These are phyloP conservation scores for Trichoderma erinaceum DNA, from an alignment of 495 filamentous ascomycete species.

Conservation along the genomic window DNA sequence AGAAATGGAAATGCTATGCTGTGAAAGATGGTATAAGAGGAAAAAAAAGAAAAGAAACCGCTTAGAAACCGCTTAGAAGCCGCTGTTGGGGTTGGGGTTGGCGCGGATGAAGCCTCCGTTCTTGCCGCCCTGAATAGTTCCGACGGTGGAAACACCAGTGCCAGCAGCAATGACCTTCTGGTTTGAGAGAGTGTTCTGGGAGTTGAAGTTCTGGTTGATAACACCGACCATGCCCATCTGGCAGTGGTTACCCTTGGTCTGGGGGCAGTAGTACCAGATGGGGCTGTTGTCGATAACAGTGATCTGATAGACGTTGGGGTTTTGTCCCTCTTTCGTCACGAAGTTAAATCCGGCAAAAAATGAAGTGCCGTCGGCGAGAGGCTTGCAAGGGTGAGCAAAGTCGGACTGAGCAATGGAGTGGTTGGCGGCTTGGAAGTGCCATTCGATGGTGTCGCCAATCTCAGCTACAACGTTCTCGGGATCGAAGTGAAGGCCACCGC, in stretches of 20 bases:
- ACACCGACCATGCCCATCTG: constrained; percentile 34
- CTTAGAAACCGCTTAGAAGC: constrained; percentile 14
- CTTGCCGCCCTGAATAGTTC: constrained; percentile 14
- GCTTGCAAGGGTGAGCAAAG: constrained; percentile 29
- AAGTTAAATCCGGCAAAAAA: constrained; percentile 21
- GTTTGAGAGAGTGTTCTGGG: constrained; percentile 13
- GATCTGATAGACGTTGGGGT: constrained; percentile 23
- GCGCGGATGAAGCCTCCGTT: not conserved
- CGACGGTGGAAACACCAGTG: constrained; percentile 10
- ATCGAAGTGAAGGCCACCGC: constrained; percentile 40
- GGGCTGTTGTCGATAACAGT: constrained; percentile 30
- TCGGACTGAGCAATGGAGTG: constrained; percentile 52
- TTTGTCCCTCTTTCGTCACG: constrained; percentile 14
- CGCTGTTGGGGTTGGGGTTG: constrained; percentile 20
- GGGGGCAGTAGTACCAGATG: constrained; percentile 39
- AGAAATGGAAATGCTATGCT: too few species aligned
- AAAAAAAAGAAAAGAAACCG: too few species aligned
- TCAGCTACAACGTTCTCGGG: constrained; percentile 47
- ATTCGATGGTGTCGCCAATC: constrained; percentile 47
- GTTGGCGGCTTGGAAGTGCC: constrained; percentile 52
- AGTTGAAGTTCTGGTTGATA: constrained; percentile 27
- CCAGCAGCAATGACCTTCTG: constrained; percentile 16
- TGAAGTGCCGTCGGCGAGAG: constrained; percentile 15
- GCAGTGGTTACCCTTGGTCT: constrained; percentile 31
- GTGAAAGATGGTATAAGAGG: too few species aligned